phyloP scores from a whole-genome alignment of 1,284 basidiomycete species.

The Rhodotorula sp. region DNA sequence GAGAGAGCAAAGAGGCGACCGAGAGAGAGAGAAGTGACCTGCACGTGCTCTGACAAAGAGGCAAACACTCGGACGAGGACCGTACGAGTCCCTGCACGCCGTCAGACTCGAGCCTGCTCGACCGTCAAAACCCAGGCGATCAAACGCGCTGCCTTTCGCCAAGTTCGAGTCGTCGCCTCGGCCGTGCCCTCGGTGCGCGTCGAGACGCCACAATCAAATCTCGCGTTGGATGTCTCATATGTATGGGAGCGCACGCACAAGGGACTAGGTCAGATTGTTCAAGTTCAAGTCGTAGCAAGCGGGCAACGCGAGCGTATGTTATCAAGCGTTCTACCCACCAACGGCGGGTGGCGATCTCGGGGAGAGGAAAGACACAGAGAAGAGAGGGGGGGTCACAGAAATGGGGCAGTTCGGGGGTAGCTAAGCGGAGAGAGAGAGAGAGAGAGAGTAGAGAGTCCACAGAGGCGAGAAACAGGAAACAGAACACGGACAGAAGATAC shows the following conservation, averaged over 20 bases:
- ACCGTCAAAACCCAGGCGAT: neutral
- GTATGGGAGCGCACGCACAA: too few species aligned
- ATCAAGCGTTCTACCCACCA: too few species aligned
- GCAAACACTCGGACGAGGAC: neutral
- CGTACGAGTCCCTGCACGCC: too few species aligned
- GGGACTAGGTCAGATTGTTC: neutral
- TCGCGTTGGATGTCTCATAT: too few species aligned
- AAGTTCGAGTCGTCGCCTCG: too few species aligned
- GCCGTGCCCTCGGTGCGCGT: too few species aligned
- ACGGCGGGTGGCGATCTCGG: neutral
- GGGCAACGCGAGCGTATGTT: constrained; percentile 2
- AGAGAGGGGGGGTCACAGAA: neutral
- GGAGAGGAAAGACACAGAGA: neutral
- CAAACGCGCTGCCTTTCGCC: too few species aligned
- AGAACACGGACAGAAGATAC: neutral
- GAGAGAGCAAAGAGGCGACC: neutral
- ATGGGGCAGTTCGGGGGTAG: too few species aligned
- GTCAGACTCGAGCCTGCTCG: neutral
- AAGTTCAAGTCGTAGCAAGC: neutral
- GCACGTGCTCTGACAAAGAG: neutral
- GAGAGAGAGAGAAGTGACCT: neutral
- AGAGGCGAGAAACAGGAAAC: neutral
- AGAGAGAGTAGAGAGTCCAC: too few species aligned
- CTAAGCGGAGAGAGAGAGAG: too few species aligned
- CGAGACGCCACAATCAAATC: too few species aligned